Evolutionary conservation across 805 yeast species (phyloP), one percentile per base, ranked within the genome.

Genomic region (Cyberlindnera nakhonratchasimensis): DNA sequence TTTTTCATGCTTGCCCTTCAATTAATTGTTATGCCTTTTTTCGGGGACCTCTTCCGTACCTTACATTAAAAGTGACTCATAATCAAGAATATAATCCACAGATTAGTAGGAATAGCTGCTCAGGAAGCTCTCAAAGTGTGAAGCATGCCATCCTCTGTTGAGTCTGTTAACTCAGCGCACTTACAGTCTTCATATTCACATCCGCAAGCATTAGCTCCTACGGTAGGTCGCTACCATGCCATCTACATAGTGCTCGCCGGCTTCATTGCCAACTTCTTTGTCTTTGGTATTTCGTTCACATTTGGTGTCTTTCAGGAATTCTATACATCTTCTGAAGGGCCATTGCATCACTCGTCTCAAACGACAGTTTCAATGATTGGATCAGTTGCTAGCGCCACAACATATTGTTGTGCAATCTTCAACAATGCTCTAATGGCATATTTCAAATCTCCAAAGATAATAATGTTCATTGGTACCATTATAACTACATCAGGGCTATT

Each of bases 231-330:
- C 10, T 39, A 39, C 33, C 42, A 39, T 32, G 44, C 43, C 6
- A 34, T 37, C 11, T 41, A 18, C 22, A 44, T 51, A 6, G 43
- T 51, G 2, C 11, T 51, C n/a, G 52, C 57, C 1, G 58, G 57
- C 2, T 54, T 51, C 34, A 22, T 51, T 2, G 50, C 53, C 29
- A 63, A 64, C 35, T 66, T 63, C 43, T 51, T 61, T 43, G 65
- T 65, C 3, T 64, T 66, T 45, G 71, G 70, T 2, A 54, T 64
- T 10, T 54, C 61, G 6, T 65, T 65, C 47, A 55, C 69, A 1
- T 66, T 57, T 40, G 71, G 70, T 44, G 63, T 66, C 6, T 66
- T 59, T 39, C 69, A 66, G 37, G 67, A 66, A 20, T 65, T 47
- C 45, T 66, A 66, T 34, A 25, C 42, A n/a, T 32, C 42, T 12